Evolutionary conservation across 768 basidiomycete species (phyloP).

Genomic region (Leccinum disarticulatum): DNA sequence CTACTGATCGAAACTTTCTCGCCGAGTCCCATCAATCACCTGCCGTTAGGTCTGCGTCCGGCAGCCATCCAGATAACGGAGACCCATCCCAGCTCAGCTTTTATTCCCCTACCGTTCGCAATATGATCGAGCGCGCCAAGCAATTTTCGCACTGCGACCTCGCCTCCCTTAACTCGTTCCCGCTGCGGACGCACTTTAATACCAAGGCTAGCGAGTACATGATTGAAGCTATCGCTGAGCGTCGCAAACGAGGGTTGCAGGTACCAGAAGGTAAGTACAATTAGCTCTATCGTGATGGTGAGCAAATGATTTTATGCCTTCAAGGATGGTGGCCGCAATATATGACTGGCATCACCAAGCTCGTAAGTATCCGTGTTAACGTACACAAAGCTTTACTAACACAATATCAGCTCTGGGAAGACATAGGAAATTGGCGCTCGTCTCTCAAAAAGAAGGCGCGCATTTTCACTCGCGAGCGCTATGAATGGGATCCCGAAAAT

Average conservation of each 20-base stretch:
- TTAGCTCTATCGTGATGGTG: background rate
- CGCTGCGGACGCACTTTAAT: background rate
- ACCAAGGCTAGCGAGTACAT: background rate
- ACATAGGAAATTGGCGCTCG: constrained; percentile 4
- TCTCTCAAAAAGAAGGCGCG: too few species aligned
- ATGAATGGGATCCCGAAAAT: constrained; percentile 9
- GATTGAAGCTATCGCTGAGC: background rate
- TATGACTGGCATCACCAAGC: background rate
- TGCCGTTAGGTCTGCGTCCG: background rate
- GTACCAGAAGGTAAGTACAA: background rate
- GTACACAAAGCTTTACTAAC: background rate
- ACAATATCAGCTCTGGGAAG: constrained; percentile 2
- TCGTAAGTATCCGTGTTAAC: background rate
- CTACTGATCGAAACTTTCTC: background rate
- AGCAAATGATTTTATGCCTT: background rate
- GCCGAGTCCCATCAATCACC: background rate
- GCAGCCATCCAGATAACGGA: background rate
- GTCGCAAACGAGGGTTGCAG: background rate
- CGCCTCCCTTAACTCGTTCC: background rate
- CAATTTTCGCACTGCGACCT: background rate
- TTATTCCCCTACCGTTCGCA: background rate
- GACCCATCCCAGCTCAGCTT: background rate
- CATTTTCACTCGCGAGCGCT: background rate
- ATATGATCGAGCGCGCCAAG: background rate
- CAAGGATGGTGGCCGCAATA: background rate